Conservation (phyloP, 2,329 filamentous ascomycete genomes). For the Madurella mycetomatis region DNA sequence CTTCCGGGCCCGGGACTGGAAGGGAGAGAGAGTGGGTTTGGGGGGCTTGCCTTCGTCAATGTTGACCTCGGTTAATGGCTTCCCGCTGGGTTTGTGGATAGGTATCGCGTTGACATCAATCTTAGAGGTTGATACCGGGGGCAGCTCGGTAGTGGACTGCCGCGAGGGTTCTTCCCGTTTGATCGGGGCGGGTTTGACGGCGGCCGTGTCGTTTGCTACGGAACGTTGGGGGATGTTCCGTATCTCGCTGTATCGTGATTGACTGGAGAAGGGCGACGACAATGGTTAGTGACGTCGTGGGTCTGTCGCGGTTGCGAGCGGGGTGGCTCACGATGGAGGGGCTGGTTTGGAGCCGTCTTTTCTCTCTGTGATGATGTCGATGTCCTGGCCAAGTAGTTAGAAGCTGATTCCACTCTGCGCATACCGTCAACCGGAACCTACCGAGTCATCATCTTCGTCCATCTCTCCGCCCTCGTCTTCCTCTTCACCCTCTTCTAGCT, state of each 20-base stretch:
- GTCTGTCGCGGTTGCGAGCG: not conserved
- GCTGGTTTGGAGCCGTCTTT: slow-evolving; percentile 60
- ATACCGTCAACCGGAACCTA: slow-evolving; percentile 23
- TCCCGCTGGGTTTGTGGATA: slow-evolving; percentile 71
- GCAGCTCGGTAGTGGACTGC: slow-evolving; percentile 26
- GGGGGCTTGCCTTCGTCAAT: slow-evolving; percentile 51
- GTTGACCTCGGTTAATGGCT: slow-evolving; percentile 72
- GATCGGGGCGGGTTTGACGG: slow-evolving; percentile 40
- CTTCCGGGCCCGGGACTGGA: not conserved
- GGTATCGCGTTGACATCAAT: slow-evolving; percentile 83
- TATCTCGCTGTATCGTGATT: slow-evolving; percentile 61
- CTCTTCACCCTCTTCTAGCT: slow-evolving; percentile 61
- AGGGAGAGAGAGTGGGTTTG: not conserved
- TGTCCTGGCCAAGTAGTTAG: slow-evolving; percentile 43
- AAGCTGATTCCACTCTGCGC: not conserved
- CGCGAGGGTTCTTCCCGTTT: slow-evolving; percentile 42
- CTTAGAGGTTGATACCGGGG: slow-evolving; percentile 71
- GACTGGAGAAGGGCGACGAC: slow-evolving; percentile 34
- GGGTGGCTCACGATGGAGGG: slow-evolving; percentile 49
- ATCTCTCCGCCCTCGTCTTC: slow-evolving; percentile 58
- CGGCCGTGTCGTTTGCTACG: slow-evolving; percentile 46
- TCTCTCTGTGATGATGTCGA: slow-evolving; percentile 64
- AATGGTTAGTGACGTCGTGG: not conserved
- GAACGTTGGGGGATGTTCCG: slow-evolving; percentile 60
- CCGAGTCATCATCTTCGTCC: slow-evolving; percentile 57